A percentile compares a stretch with the other conserved stretches of the same genome.
Evolutionary conservation across 1,284 basidiomycete species (phyloP).

Genomic region (Heterobasidion occidentale): DNA sequence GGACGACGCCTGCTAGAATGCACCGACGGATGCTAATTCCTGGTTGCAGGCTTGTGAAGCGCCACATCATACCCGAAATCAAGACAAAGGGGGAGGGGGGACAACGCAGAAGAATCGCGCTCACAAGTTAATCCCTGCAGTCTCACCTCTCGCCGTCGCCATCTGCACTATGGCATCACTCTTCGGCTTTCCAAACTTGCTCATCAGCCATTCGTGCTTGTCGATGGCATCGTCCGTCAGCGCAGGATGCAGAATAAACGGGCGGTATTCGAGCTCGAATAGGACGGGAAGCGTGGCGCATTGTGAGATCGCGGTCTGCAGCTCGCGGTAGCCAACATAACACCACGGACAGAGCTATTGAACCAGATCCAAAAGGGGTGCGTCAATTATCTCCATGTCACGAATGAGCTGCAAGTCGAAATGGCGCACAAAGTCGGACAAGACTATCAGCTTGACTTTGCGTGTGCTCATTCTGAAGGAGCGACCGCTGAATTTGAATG

Average conservation of each 20-base stretch:
- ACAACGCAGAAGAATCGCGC: constrained; percentile 16
- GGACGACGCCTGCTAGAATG: background rate
- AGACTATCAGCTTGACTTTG: constrained; percentile 55
- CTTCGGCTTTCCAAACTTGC: constrained; percentile 53
- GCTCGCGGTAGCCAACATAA: constrained; percentile 66
- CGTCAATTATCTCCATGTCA: background rate
- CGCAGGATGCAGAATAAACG: constrained; percentile 56
- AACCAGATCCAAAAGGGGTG: background rate
- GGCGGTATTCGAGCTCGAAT: constrained; percentile 71
- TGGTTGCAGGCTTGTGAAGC: too few relatives aligned
- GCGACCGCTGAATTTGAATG: background rate
- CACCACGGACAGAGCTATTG: constrained; percentile 64
- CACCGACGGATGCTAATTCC: too few relatives aligned
- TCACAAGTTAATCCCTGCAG: constrained; percentile 62
- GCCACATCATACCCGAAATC: background rate
- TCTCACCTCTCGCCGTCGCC: constrained; percentile 43
- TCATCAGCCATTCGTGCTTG: constrained; percentile 40
- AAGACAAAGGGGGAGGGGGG: background rate
- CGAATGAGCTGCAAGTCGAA: background rate
- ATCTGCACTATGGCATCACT: constrained; percentile 39
- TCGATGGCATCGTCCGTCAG: constrained; percentile 37
- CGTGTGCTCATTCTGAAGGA: constrained; percentile 22
- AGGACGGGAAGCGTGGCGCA: constrained; percentile 52
- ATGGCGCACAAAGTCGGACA: constrained; percentile 61
- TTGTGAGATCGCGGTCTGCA: constrained; percentile 57